These are phyloP conservation scores for Hypoxylon sp. DNA, from an alignment of 2,329 filamentous ascomycete genomes.

Conservation along the genomic window DNA sequence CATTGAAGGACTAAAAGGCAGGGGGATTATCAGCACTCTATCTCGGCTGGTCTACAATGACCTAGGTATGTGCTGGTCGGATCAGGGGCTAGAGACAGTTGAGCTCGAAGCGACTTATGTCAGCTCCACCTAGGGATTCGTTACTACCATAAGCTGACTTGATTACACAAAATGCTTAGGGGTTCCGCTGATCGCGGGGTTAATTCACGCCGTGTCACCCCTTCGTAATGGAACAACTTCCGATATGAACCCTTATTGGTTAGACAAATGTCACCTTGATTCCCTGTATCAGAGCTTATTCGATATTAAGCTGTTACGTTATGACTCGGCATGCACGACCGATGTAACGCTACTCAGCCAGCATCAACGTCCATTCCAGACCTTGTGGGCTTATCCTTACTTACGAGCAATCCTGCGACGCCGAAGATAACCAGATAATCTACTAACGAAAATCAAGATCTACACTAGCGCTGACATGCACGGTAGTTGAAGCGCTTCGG, in stretches of 20 bases:
- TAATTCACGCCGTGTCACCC: constrained; percentile 1
- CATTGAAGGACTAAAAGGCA: not conserved
- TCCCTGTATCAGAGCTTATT: constrained; percentile 5
- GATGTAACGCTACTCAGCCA: constrained; percentile 17
- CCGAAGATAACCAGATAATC: constrained; percentile 3
- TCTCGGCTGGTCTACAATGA: not conserved
- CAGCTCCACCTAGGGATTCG: not conserved
- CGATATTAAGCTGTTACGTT: not conserved
- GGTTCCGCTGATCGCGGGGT: constrained; percentile 20
- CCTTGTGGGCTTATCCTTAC: not conserved
- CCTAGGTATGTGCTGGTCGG: not conserved
- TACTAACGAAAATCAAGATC: constrained; percentile 2
- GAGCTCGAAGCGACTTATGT: constrained; percentile 8
- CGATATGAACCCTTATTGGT: constrained; percentile 21
- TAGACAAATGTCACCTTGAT: constrained; percentile 3
- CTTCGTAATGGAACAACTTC: constrained; percentile 9
- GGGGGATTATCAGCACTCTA: constrained; percentile 8
- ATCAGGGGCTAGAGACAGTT: not conserved
- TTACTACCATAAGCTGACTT: constrained; percentile 20
- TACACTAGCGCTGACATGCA: constrained; percentile 10
- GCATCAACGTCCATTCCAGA: not conserved
- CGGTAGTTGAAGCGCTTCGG: constrained; percentile 3
- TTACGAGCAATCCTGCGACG: not conserved
- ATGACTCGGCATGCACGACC: constrained; percentile 13
- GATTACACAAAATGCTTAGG: constrained; percentile 21